Evolutionary conservation across 441 rosid species (phyloP), one percentile per base, ranked within the genome.

Genomic region (Euphorbia schlechtendalii): DNA sequence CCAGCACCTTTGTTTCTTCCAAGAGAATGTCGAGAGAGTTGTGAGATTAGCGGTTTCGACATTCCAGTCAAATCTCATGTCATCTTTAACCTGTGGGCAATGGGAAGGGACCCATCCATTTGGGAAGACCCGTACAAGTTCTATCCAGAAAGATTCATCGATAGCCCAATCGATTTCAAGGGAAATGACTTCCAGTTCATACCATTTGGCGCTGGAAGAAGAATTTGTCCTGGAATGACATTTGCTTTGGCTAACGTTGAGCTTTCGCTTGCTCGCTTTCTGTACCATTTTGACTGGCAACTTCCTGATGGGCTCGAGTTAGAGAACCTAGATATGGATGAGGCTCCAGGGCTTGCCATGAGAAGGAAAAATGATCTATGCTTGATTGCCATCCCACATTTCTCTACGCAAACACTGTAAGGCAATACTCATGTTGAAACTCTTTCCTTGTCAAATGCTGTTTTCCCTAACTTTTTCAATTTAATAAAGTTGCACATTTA

Each of bases 171-270:
- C 15, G 52, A 48, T n/a, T 48, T 48, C 52, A 48, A 15, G 52
- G 52, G 52, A n/a, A 48, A 48, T 20, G 52, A 48, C 15, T 48
- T 48, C 15, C 20, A 48, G 8, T 48, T 4, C 21, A 48, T 48
- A 48, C 52, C 52, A n/a, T 48, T 48, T n/a, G 52, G 52, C 9
- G 52, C 52, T 48, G 52, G 52, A 48, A 5, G 52, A 48, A 48
- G 52, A n/a, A 48, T 48, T 14, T 48, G 52, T n/a, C 52, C 52
- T 48, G 52, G 20, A 14, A 8, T 48, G 2, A 2, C 21, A n/a
- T 48, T 48, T 48, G 18, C 20, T 48, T 4, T 48, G 15, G 52
- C 52, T 4, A 48, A 48, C 9, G 20, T 48, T n/a, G 52, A 48
- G 52, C 52, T 48, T 48, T 15, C 52, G 21, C 52, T 48, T 5